Conservation (phyloP, 768 basidiomycete species). For the Pleurotus tuber-regium region DNA sequence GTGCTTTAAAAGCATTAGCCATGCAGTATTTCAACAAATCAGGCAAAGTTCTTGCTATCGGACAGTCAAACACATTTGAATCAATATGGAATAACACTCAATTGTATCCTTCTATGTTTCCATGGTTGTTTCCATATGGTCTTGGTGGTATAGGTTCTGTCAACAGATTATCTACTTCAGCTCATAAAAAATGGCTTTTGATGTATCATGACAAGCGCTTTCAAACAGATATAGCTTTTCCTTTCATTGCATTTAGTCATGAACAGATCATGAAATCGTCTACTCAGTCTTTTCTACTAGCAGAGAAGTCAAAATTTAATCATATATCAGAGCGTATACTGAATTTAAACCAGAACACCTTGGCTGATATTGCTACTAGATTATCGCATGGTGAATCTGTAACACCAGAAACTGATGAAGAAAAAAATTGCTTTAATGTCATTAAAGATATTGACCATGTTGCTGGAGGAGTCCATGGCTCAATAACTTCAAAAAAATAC, state of each 20-base stretch:
- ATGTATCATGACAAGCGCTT: too few relatives aligned
- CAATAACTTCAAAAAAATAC: conserved; percentile 8
- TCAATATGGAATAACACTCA: conserved; percentile 23
- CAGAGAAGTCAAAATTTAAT: conserved; percentile 24
- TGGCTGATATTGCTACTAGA: conserved; percentile 17
- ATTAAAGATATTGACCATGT: conserved; percentile 34
- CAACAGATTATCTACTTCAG: conserved; percentile 12
- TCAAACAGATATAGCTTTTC: too few relatives aligned
- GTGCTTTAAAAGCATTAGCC: conserved; percentile 15
- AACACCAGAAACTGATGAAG: conserved; percentile 24
- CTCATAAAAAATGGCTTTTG: conserved; percentile 25
- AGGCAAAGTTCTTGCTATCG: conserved; percentile 20
- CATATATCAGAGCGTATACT: conserved; percentile 21
- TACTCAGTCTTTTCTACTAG: conserved; percentile 24
- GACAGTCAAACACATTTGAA: conserved; percentile 16
- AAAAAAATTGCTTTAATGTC: conserved; percentile 32
- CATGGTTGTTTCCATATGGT: conserved; percentile 40
- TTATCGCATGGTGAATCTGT: conserved; percentile 23
- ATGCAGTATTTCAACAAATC: conserved; percentile 15
- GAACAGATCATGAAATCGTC: conserved; percentile 23
- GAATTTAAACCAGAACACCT: conserved; percentile 18
- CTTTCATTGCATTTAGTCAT: too few relatives aligned
- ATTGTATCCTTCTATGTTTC: conserved; percentile 29
- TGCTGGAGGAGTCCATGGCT: conserved; percentile 26
- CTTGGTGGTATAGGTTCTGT: conserved; percentile 24